Base-by-base conservation (phyloP, 768 basidiomycete genomes). In the Russula griseocarnosa region DNA sequence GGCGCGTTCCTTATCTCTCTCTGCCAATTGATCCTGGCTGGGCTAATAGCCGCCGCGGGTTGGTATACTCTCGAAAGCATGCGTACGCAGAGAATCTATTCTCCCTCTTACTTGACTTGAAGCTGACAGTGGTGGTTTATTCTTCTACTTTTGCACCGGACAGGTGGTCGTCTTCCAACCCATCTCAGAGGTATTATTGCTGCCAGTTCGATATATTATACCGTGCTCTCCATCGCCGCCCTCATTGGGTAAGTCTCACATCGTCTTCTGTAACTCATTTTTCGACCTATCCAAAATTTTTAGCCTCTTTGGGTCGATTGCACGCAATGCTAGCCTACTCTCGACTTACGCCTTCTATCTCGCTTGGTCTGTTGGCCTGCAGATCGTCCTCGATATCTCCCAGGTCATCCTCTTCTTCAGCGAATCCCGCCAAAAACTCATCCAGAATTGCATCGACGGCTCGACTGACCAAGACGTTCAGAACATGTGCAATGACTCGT, bases 1-100 rank as follows among this genome's bases (percentile, higher is more conserved):
- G 68, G 68, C 10, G 62, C 66, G 30, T 40, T 67, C 3, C 58
- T 69, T 24, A 64, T 69, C 46, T 63, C 66, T 42, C 9, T 57
- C 24, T 6, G 13, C 50, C 68, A 69, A 61, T 36, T 64, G 14
- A 10, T 52, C 53, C 2, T 61, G 8, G 16, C 6, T 5, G 62
- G 55, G 26, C 34, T 69, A n/a, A 13, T 67, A 16, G 66, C 68
- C 8, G 66, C 50, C 7, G 60, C 14, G 0, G 8, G 34, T 24
- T 64, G 66, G 62, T 54, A 57, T 32, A 22, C 56, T 10, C 9
- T 69, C 2, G 22, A 56, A 1, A n/a, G 47, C 40, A 28, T 57
- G 52, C 62, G 68, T 69, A 34, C 57, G 68, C 65, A 30, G 0
- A 16, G 22, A 4, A 18, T 28, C 11, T 11, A 16, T 20, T 28